A percentile compares a stretch with the other conserved stretches of the same genome.
Evolutionary conservation across 1,284 basidiomycete genomes (phyloP).

Genomic region (Phlebopus sp.): DNA sequence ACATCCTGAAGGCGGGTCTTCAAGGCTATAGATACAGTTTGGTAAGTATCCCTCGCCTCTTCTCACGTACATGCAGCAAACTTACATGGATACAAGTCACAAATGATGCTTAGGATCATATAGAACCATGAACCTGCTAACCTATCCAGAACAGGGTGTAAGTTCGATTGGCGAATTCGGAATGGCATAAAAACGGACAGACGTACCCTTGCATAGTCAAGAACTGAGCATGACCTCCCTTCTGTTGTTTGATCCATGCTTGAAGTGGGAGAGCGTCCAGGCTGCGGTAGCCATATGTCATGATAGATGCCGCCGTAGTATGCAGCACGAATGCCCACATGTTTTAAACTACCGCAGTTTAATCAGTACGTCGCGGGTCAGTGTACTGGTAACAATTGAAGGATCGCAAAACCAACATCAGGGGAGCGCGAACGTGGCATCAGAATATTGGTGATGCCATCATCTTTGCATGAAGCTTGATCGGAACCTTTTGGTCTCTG

Average conservation of each 20-base stretch:
- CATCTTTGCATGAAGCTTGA: no score
- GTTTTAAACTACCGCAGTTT: neutral
- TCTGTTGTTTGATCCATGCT: conserved; percentile 41
- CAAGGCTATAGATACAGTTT: conserved; percentile 13
- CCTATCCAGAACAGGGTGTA: conserved; percentile 8
- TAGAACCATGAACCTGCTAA: conserved; percentile 26
- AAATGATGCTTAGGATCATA: conserved; percentile 26
- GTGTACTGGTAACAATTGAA: no score
- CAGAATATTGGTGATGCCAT: no score
- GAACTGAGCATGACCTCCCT: conserved; percentile 68
- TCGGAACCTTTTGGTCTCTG: no score
- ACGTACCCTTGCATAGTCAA: conserved; percentile 76
- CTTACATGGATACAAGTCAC: conserved; percentile 21
- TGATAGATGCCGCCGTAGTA: conserved; percentile 38
- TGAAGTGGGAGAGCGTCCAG: conserved; percentile 1
- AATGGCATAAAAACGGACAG: conserved; percentile 41
- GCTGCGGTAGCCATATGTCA: conserved; percentile 46
- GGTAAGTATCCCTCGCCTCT: conserved; percentile 1
- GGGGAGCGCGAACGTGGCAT: no score
- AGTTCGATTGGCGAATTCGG: conserved; percentile 49
- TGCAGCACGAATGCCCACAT: conserved; percentile 37
- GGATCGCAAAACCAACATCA: no score
- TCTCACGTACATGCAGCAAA: neutral
- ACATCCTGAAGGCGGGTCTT: neutral
- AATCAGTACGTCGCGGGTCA: no score